A percentile compares a stretch with the other conserved stretches of the same genome.
phyloP scores from a whole-genome alignment of 192 early-diverging fungal genomes.

The Umbelopsis ramanniana region DNA sequence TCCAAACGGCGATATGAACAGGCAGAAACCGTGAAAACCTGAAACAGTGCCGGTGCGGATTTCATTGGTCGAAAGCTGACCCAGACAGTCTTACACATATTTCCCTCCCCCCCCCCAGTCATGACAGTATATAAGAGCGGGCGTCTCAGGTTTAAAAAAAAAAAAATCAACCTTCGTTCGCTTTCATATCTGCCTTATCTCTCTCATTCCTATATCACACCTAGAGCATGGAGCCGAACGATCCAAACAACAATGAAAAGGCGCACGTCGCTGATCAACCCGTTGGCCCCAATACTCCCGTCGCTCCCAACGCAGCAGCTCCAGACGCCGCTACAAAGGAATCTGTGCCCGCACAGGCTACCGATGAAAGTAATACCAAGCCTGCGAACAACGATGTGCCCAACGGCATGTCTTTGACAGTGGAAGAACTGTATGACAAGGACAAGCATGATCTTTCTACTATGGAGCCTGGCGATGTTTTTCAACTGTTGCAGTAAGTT shows the following conservation, averaged over 20 bases:
- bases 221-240: conserved; percentile 16
- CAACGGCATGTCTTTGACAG: conserved; percentile 49
- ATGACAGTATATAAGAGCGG: background rate
- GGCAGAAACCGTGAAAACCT: conserved; percentile 20
- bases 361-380: background rate
- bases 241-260: background rate
- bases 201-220: background rate
- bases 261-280: no score
- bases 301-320: no score
- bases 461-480: conserved; percentile 75
- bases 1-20: conserved; percentile 15
- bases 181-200: background rate
- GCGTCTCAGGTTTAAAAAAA: background rate
- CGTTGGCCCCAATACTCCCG: no score
- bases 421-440: conserved; percentile 80
- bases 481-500: conserved; percentile 64
- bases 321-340: background rate
- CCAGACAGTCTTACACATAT: no score
- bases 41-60: background rate
- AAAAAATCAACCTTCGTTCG: background rate
- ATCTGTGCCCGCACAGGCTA: background rate
- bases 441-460: conserved; percentile 80
- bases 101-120: no score
- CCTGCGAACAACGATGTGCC: background rate
- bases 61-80: background rate